phyloP scores from a whole-genome alignment of 1,284 basidiomycete genomes.

The Coriolopsis trogii region DNA sequence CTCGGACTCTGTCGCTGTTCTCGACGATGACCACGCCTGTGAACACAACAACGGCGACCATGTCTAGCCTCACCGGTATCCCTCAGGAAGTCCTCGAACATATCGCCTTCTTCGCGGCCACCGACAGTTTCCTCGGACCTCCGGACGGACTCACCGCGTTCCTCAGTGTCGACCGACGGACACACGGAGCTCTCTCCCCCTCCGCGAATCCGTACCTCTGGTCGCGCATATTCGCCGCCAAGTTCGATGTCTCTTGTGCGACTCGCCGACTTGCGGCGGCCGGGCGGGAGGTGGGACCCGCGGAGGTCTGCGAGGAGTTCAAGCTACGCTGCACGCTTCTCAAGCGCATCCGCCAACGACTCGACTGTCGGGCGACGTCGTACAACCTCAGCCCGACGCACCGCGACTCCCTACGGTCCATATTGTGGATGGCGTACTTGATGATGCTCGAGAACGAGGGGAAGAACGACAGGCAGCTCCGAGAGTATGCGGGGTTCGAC shows the following conservation, averaged over 20 bases:
- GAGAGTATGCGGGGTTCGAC: constrained; percentile 40
- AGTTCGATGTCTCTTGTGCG: constrained; percentile 42
- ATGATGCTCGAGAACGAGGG: constrained; percentile 63
- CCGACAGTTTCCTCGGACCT: constrained; percentile 35
- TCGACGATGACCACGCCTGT: constrained; percentile 5
- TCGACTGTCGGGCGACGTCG: constrained; percentile 35
- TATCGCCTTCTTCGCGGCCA: constrained; percentile 43
- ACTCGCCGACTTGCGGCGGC: constrained; percentile 31
- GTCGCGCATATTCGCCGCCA: constrained; percentile 44
- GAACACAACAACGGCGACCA: not conserved
- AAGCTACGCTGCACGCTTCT: constrained; percentile 54
- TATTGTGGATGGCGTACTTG: constrained; percentile 53
- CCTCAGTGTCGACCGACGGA: constrained; percentile 41
- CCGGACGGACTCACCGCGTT: constrained; percentile 37
- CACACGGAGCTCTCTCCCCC: constrained; percentile 38
- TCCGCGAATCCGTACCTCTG: constrained; percentile 45
- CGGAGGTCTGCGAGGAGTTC: constrained; percentile 41
- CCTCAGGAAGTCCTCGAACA: constrained; percentile 46
- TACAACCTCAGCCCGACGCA: constrained; percentile 21
- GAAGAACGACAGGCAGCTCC: constrained; percentile 49
- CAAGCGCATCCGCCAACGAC: constrained; percentile 50
- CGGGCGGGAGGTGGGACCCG: constrained; percentile 19
- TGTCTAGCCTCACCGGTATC: constrained; percentile 26
- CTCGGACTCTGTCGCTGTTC: constrained; percentile 5
- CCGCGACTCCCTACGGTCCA: constrained; percentile 36